Percentiles rank a stretch among this genome's conserved stretches.
These are phyloP conservation scores for Clohesyomyces aquaticus DNA, from an alignment of 495 filamentous ascomycete species.

Conservation along the genomic window DNA sequence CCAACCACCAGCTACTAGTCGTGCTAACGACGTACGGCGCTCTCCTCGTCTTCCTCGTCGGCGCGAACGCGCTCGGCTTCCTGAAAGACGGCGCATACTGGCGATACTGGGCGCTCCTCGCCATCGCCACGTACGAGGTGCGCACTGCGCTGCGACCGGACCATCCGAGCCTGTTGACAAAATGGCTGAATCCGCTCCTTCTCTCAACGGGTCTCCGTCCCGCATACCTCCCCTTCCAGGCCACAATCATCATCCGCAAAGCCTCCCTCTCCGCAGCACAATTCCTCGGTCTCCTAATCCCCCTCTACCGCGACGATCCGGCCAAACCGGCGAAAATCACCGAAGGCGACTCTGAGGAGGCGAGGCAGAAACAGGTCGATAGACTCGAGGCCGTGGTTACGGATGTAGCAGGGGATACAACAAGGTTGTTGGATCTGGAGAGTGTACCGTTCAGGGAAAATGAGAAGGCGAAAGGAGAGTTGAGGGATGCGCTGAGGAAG, in stretches of 20 bases:
- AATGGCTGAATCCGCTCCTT: conserved; percentile 67
- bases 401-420: conserved; percentile 66
- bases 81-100: conserved; percentile 85
- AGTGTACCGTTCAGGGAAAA: conserved; percentile 82
- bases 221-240: conserved; percentile 86
- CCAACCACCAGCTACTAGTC: conserved; percentile 64
- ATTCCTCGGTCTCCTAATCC: conserved; percentile 82
- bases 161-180: conserved; percentile 58
- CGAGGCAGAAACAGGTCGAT: conserved; percentile 56
- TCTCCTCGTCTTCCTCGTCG: conserved; percentile 64
- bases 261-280: conserved; percentile 81
- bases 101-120: conserved; percentile 78
- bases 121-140: conserved; percentile 73
- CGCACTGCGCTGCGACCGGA: conserved; percentile 70
- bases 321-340: conserved; percentile 34
- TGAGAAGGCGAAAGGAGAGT: conserved; percentile 55
- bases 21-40: conserved; percentile 67
- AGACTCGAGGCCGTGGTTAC: conserved; percentile 59
- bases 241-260: conserved; percentile 75
- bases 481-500: conserved; percentile 45
- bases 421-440: conserved; percentile 72
- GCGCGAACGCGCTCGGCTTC: conserved; percentile 69
- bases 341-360: conserved; percentile 38
- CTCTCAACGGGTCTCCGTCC: conserved; percentile 54
- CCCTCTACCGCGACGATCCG: conserved; percentile 55